Percentiles rank a stretch among this genome's conserved stretches.
Evolutionary conservation across 139 green algal species (phyloP).

Genomic region (Chlorella sorokiniana): DNA sequence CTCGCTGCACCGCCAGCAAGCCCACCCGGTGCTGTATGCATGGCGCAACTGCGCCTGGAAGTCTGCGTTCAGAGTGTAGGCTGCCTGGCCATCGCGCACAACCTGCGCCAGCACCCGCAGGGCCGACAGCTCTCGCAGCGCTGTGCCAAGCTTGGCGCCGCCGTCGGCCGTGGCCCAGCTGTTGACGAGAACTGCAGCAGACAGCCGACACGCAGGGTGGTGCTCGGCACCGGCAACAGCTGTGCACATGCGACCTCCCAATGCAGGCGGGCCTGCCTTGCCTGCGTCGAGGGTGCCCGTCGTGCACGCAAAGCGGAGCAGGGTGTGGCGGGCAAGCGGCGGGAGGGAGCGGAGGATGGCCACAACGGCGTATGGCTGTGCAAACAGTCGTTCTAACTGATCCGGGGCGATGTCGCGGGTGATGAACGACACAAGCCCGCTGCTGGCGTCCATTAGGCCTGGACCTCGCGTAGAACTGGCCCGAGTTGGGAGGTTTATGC

Average conservation of each 20-base stretch:
- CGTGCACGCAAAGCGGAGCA: constrained; percentile 55
- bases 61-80: constrained; percentile 35
- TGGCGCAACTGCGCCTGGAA: constrained; percentile 55
- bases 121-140: constrained; percentile 33
- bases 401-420: not conserved
- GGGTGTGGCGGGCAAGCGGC: constrained; percentile 69
- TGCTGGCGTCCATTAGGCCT: too few relatives aligned
- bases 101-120: constrained; percentile 37
- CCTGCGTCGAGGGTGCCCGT: constrained; percentile 7
- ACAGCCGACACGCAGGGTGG: not conserved
- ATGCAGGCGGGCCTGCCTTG: not conserved
- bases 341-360: constrained; percentile 78
- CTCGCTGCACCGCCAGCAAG: too few relatives aligned
- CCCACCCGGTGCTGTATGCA: constrained; percentile 42
- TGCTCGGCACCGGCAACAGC: not conserved
- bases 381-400: constrained; percentile 18
- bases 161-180: constrained; percentile 17
- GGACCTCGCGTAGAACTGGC: too few relatives aligned
- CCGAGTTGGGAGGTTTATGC: too few relatives aligned
- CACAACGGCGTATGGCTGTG: constrained; percentile 32
- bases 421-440: constrained; percentile 3
- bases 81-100: not conserved
- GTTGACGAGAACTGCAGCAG: constrained; percentile 35
- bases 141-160: constrained; percentile 41
- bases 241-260: not conserved